These are phyloP conservation scores for Cystobasidium tubakii DNA, from an alignment of 768 basidiomycete genomes.

Conservation along the genomic window DNA sequence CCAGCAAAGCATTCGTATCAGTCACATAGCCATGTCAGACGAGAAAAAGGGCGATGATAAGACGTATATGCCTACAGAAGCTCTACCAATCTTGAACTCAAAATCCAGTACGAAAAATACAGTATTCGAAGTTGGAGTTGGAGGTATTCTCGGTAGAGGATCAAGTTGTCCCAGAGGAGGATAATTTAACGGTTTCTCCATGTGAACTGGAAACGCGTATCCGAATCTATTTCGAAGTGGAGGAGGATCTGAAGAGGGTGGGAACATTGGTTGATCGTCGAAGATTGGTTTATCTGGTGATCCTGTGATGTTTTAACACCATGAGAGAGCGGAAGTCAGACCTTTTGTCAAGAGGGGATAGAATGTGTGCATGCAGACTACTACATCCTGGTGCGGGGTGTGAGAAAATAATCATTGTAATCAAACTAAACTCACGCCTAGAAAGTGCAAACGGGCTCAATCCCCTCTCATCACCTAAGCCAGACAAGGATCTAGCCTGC, in stretches of 20 bases:
- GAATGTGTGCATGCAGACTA: too few species aligned
- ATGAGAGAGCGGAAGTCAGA: too few species aligned
- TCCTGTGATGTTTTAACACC: background rate
- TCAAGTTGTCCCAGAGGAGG: background rate
- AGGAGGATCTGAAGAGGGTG: background rate
- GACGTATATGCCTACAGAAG: conserved; percentile 16
- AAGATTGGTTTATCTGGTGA: background rate
- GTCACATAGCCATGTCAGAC: background rate
- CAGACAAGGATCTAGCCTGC: too few species aligned
- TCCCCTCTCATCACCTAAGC: too few species aligned
- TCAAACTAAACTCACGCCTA: too few species aligned
- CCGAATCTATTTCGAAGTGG: background rate
- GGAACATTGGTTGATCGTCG: background rate
- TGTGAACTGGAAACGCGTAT: background rate
- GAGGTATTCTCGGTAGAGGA: background rate
- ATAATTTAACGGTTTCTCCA: background rate
- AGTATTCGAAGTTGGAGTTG: background rate
- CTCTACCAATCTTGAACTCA: conserved; percentile 1
- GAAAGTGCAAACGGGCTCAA: too few species aligned
- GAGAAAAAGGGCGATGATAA: too few species aligned
- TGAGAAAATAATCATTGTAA: too few species aligned
- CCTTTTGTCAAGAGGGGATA: too few species aligned
- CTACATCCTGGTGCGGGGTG: too few species aligned
- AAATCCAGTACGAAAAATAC: background rate
- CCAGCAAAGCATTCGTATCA: background rate